Conservation (phyloP, 2,329 filamentous ascomycete genomes). For the Neonectria sp. region DNA sequence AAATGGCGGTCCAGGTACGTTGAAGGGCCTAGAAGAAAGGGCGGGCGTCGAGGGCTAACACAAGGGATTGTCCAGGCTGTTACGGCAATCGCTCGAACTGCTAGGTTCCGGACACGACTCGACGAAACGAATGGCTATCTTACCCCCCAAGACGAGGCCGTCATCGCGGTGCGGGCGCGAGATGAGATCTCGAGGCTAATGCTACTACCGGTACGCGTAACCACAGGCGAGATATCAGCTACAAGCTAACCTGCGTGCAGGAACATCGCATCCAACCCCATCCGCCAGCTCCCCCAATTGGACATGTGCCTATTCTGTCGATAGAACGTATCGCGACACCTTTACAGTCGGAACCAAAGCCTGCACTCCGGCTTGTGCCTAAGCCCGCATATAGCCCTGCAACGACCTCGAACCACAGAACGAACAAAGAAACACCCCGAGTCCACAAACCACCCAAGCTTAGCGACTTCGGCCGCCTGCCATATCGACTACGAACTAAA, state of each 20-base stretch:
- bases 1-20: conserved; percentile 52
- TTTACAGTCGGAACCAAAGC: background rate
- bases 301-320: background rate
- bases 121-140: conserved; percentile 43
- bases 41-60: background rate
- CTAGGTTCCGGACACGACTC: conserved; percentile 42
- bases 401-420: background rate
- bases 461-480: conserved; percentile 16
- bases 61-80: conserved; percentile 35
- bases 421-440: conserved; percentile 10
- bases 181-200: conserved; percentile 42
- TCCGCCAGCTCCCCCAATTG: background rate
- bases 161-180: conserved; percentile 34
- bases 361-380: background rate
- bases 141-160: conserved; percentile 33
- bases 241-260: conserved; percentile 17
- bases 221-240: background rate
- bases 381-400: background rate
- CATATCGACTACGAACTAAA: conserved; percentile 30
- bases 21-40: background rate
- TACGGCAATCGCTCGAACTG: conserved; percentile 41
- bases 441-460: background rate
- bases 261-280: conserved; percentile 11
- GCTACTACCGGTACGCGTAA: conserved; percentile 38
- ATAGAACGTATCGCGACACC: background rate